Percentiles rank a stretch among this genome's conserved stretches.
Conservation (phyloP, 176 grass and related monocot genomes). For the Avena atlantica region DNA sequence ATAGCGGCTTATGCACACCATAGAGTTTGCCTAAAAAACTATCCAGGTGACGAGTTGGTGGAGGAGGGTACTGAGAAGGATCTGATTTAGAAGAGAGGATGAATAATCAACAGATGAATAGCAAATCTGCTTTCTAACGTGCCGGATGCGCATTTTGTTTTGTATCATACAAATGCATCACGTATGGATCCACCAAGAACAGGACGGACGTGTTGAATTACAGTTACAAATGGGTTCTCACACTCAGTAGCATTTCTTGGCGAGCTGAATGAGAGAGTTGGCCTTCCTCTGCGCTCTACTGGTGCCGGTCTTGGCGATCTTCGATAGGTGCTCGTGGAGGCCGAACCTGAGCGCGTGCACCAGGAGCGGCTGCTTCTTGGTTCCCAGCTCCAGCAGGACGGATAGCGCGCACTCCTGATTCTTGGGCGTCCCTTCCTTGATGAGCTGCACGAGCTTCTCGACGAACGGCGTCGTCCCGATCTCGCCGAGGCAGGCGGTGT, state of each 20-base stretch:
- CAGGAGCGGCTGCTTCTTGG: slow-evolving; percentile 56
- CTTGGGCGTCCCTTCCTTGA: slow-evolving; percentile 76
- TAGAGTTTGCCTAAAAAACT: too few species aligned
- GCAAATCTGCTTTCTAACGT: background rate
- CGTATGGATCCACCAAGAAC: background rate
- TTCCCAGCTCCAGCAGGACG: slow-evolving; percentile 70
- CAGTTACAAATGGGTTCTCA: background rate
- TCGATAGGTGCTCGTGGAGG: slow-evolving; percentile 51
- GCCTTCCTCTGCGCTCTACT: slow-evolving; percentile 81
- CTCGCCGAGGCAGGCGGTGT: slow-evolving; percentile 45
- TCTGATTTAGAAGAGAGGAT: background rate
- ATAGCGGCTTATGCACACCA: too few species aligned
- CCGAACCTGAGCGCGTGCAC: slow-evolving; percentile 57
- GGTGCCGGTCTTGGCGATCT: slow-evolving; percentile 59
- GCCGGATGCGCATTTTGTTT: too few species aligned
- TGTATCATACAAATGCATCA: too few species aligned
- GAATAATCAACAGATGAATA: background rate
- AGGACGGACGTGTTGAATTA: background rate
- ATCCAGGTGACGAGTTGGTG: too few species aligned
- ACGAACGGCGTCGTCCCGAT: slow-evolving; percentile 55
- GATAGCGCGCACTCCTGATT: slow-evolving; percentile 79
- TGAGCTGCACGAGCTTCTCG: slow-evolving; percentile 58
- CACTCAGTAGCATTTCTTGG: slow-evolving; percentile 48
- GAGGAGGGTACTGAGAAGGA: too few species aligned
- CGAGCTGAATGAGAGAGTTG: slow-evolving; percentile 63